Evolutionary conservation across 2,329 filamentous ascomycete species (phyloP), one percentile per base, ranked within the genome.

Genomic region (Phialophora tarda): DNA sequence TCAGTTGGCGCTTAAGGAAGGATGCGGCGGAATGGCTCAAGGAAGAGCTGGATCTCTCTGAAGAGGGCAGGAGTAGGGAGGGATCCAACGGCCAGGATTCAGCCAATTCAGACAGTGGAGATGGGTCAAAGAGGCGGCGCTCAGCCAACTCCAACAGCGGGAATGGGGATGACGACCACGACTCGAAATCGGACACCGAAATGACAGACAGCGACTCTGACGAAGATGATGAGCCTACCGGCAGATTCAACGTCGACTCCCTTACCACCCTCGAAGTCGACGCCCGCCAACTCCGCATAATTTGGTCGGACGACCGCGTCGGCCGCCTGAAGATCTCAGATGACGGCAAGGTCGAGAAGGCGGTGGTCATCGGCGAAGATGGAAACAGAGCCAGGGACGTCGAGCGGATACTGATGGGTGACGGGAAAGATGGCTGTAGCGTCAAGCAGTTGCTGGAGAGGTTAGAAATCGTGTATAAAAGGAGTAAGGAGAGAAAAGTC

Each of bases 221-320:
- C 64, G 23, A 72, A 8, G 55, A 59, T 12, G 48, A 60, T 17
- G 48, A 58, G 41, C 28, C 21, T 17, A 23, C 23, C 23, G 62
- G 74, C 32, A 71, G 73, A 6, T 70, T 76, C 17, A 77, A 76
- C 8, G 75, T 82, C 67, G 69, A 74, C 0, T 77, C 77, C 21
- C 60, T 82, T 48, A 67, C 72, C 21, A 64, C 77, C 3, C 77
- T 75, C 3, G 73, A 78, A 12, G 59, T 79, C 34, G 81, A 82
- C 68, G 74, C 78, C 17, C 73, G 77, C 41, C 80, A 81, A 73
- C 73, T 81, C 28, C 76, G 79, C 11, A 54, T 82, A 17, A 76
- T 81, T 65, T 82, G 80, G 80, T 72, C 71, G 12, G 79, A 81
- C 72, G 80, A 79, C 4, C 76, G 77, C 4, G 76, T 82, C 30